Base-by-base conservation (phyloP, 352 stramenopile species). In the Globisporangium parvum region DNA sequence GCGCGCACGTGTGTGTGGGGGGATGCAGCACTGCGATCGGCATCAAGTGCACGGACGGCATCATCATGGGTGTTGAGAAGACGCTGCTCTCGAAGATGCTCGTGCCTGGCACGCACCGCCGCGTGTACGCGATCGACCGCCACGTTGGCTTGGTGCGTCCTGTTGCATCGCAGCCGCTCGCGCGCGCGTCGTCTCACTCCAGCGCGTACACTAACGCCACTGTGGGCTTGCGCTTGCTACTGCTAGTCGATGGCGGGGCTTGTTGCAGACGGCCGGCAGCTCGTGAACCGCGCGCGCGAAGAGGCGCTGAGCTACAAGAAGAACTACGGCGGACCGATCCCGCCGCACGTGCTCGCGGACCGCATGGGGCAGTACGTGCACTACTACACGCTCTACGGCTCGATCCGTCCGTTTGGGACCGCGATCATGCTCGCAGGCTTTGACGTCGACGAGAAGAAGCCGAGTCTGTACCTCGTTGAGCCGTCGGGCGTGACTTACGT, bases 321-420 rank as follows among this genome's bases (percentile, higher is more conserved):
- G 60, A 98, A 95, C 67, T 99, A 98, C 66, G 96, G 96, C 47
- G 88, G 88, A 56, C 69, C 77, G 23, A 96, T 98, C 60, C 87
- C 95, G 28, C 93, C 96, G n/a, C 69, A 92, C 42, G 75, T 98
- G 44, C 71, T 99, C 31, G 88, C 92, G 12, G 88, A 98, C 51
- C 94, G 96, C 49, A 88, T 99, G 69, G 95, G 89, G 49, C 77
- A 97, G 67, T 99, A 97, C 70, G 91, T 99, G 57, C 96, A 99
- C 80, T 98, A 98, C 73, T 99, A 98, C 83, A 99, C 97, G 55
- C 76, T 98, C 26, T 97, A 99, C 72, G 96, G 96, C 53, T 96
- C 91, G 1, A 87, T 99, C 50, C 88, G 97, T 59, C 97, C 97
- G 8, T 99, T 99, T 70, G 97, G 97, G 31, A 91, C 91, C 21